Evolutionary conservation across 257 asterid species (phyloP).

Genomic region (Verbascum thapsus): DNA sequence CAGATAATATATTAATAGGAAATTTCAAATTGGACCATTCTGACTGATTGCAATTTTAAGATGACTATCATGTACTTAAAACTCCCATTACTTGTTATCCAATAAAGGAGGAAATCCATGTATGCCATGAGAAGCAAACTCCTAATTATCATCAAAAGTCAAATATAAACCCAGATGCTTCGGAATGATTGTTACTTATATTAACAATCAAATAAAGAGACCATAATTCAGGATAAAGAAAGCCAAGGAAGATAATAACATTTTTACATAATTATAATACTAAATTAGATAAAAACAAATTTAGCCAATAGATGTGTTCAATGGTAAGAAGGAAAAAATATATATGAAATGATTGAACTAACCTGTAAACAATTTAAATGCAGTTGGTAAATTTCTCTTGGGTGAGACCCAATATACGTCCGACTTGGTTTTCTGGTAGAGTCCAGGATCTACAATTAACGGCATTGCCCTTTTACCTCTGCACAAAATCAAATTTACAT

Average conservation of each 20-base stretch:
- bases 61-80: background rate
- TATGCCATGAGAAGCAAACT: slow-evolving; percentile 4
- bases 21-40: slow-evolving; percentile 1
- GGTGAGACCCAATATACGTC: slow-evolving; percentile 67
- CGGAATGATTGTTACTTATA: background rate
- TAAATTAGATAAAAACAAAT: slow-evolving; percentile 9
- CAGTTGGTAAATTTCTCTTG: slow-evolving; percentile 63
- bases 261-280: background rate
- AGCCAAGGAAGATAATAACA: slow-evolving; percentile 10
- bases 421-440: slow-evolving; percentile 62
- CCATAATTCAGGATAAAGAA: background rate
- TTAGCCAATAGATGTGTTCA: background rate
- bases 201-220: background rate
- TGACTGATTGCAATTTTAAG: background rate
- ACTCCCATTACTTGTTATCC: background rate
- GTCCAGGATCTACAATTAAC: slow-evolving; percentile 77
- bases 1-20: background rate
- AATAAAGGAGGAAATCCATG: background rate
- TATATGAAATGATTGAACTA: slow-evolving; percentile 33
- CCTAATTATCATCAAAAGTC: background rate
- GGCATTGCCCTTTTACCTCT: slow-evolving; percentile 79
- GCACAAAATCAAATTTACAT: slow-evolving; percentile 28
- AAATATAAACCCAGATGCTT: slow-evolving; percentile 15
- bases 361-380: slow-evolving; percentile 90
- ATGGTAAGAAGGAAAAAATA: background rate